A percentile compares a stretch with the other conserved stretches of the same genome.
phyloP scores from a whole-genome alignment of 495 filamentous ascomycete species.

The Xylaria bambusicola region DNA sequence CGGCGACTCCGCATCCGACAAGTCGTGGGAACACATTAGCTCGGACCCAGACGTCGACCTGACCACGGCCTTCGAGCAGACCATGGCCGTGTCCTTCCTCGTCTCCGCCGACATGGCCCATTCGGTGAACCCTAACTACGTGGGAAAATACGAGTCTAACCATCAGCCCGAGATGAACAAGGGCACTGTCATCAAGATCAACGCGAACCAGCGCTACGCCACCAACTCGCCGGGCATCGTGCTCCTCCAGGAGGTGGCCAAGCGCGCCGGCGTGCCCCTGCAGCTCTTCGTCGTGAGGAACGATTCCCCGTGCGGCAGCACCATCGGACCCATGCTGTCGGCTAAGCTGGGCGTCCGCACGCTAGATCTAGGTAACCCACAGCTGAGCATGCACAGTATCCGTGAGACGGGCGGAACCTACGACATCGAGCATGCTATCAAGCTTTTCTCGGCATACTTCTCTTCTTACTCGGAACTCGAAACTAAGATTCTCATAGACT shows the following conservation, averaged over 20 bases:
- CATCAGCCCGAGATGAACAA: conserved; percentile 96
- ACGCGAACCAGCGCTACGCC: conserved; percentile 94
- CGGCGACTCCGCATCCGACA: conserved; percentile 40
- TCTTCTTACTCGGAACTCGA: conserved; percentile 78
- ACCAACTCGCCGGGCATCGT: conserved; percentile 96
- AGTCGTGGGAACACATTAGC: conserved; percentile 55
- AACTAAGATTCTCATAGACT: conserved; percentile 78
- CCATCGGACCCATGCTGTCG: conserved; percentile 93
- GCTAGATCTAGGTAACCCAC: conserved; percentile 92
- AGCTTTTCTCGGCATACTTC: conserved; percentile 87
- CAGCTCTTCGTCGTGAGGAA: conserved; percentile 97
- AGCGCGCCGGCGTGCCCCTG: conserved; percentile 68
- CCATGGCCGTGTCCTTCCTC: conserved; percentile 87
- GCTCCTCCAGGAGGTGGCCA: conserved; percentile 82
- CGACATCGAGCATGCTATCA: conserved; percentile 85
- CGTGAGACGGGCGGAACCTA: conserved; percentile 84
- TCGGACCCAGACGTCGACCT: conserved; percentile 53
- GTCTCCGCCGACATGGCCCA: conserved; percentile 98
- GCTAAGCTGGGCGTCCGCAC: conserved; percentile 84
- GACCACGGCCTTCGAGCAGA: conserved; percentile 89
- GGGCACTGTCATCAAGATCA: conserved; percentile 94
- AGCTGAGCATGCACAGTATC: conserved; percentile 96
- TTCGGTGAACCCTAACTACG: conserved; percentile 90
- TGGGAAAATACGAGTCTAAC: conserved; percentile 83
- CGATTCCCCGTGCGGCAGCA: conserved; percentile 90